A percentile compares a stretch with the other conserved stretches of the same genome.
These are phyloP conservation scores for Bauhinia variegata DNA, from an alignment of 306 rosid species.

Conservation along the genomic window DNA sequence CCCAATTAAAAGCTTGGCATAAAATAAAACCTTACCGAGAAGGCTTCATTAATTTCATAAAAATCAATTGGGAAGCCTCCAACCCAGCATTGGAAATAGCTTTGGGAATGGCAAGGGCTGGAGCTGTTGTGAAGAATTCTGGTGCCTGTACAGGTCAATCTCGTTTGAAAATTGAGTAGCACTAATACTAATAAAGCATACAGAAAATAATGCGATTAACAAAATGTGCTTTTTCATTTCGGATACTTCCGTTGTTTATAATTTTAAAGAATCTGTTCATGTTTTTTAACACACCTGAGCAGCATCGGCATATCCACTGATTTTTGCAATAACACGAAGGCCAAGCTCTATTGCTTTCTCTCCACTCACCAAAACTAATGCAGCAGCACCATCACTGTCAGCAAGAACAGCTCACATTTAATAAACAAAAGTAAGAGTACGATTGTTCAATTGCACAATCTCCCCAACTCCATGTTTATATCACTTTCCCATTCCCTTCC, in stretches of 20 bases:
- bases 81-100: slow-evolving; percentile 86
- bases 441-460: too few relatives aligned
- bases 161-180: slow-evolving; percentile 30
- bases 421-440: too few relatives aligned
- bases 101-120: slow-evolving; percentile 95
- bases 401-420: slow-evolving; percentile 22
- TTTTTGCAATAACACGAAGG: slow-evolving; percentile 89
- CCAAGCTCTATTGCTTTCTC: slow-evolving; percentile 86
- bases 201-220: slow-evolving; percentile 14
- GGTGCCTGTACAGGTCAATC: slow-evolving; percentile 70
- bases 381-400: slow-evolving; percentile 97
- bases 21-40: slow-evolving; percentile 74
- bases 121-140: slow-evolving; percentile 95
- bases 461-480: too few relatives aligned
- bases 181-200: slow-evolving; percentile 17
- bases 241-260: slow-evolving; percentile 13
- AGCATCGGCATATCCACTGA: slow-evolving; percentile 92
- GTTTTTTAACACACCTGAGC: slow-evolving; percentile 68
- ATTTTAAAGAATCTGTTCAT: too few relatives aligned
- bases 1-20: slow-evolving; percentile 6
- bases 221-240: slow-evolving; percentile 23
- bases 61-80: slow-evolving; percentile 78
- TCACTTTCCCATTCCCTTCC: too few relatives aligned
- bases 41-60: slow-evolving; percentile 97
- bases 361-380: slow-evolving; percentile 94